phyloP scores from a whole-genome alignment of 2,329 filamentous ascomycete genomes.

The Ambrosiella cleistominuta region DNA sequence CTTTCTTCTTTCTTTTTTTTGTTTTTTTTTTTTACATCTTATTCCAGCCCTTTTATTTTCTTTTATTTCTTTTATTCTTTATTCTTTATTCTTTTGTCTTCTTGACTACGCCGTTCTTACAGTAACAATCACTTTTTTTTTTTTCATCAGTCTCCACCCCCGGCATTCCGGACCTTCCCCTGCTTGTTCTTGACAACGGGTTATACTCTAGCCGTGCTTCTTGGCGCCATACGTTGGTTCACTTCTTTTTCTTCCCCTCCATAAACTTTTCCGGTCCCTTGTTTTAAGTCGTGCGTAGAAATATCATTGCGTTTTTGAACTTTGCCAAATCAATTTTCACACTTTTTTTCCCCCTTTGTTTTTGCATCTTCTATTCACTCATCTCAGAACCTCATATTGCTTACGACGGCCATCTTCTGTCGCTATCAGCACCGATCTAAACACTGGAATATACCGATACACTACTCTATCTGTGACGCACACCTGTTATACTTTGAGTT shows the following conservation, averaged over 20 bases:
- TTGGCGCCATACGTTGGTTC: neutral
- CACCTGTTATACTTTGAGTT: neutral
- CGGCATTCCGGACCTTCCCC: neutral
- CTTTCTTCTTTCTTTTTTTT: too few relatives aligned
- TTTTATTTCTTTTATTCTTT: too few relatives aligned
- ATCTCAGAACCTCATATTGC: neutral
- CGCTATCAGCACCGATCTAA: neutral
- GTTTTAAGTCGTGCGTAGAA: neutral
- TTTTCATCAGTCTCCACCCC: neutral
- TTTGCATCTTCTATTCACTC: constrained; percentile 2
- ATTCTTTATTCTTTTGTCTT: neutral
- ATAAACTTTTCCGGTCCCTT: neutral
- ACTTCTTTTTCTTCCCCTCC: neutral
- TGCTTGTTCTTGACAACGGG: neutral
- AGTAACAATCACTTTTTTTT: neutral
- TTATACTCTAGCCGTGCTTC: neutral
- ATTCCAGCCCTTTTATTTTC: too few relatives aligned
- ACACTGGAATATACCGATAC: neutral
- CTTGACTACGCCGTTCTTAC: neutral
- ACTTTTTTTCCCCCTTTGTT: constrained; percentile 1
- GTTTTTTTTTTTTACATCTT: too few relatives aligned
- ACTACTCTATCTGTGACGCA: neutral
- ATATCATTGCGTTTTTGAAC: neutral
- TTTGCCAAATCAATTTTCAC: neutral
- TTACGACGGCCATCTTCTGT: neutral